Evolutionary conservation across 2,329 filamentous ascomycete genomes (phyloP).

Genomic region (Thermothelomyces thermophilus): DNA sequence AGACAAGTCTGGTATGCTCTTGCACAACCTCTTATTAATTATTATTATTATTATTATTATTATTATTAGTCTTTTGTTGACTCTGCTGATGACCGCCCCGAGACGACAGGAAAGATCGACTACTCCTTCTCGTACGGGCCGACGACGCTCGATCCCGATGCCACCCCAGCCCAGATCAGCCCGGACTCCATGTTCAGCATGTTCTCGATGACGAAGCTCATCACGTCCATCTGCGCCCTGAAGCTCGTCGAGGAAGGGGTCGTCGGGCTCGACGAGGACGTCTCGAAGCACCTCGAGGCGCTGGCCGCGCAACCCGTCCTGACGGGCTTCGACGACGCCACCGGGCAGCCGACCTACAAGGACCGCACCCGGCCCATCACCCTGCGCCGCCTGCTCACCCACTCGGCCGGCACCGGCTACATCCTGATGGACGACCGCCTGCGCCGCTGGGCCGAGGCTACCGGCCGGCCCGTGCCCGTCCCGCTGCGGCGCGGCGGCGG

Average conservation of each 20-base stretch:
- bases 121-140: constrained; percentile 23
- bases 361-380: constrained; percentile 34
- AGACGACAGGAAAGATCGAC: constrained; percentile 26
- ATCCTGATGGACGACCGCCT: constrained; percentile 37
- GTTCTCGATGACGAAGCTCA: constrained; percentile 36
- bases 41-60: no score
- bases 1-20: constrained; percentile 19
- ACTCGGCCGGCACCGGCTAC: constrained; percentile 40
- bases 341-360: constrained; percentile 29
- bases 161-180: constrained; percentile 13
- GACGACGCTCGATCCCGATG: constrained; percentile 16
- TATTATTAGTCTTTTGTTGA: no score
- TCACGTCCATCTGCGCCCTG: constrained; percentile 40
- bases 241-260: constrained; percentile 42
- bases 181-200: constrained; percentile 29
- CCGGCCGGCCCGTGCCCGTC: constrained; percentile 30
- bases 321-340: constrained; percentile 32
- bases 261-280: constrained; percentile 40
- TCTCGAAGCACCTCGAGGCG: constrained; percentile 37
- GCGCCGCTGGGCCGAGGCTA: constrained; percentile 33
- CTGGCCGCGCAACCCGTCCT: constrained; percentile 39
- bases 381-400: constrained; percentile 41
- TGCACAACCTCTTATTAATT: not conserved
- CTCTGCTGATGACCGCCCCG: no score
- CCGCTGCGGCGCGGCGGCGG: constrained; percentile 19